phyloP scores from a whole-genome alignment of 768 basidiomycete genomes.

The Mycena haematopus region DNA sequence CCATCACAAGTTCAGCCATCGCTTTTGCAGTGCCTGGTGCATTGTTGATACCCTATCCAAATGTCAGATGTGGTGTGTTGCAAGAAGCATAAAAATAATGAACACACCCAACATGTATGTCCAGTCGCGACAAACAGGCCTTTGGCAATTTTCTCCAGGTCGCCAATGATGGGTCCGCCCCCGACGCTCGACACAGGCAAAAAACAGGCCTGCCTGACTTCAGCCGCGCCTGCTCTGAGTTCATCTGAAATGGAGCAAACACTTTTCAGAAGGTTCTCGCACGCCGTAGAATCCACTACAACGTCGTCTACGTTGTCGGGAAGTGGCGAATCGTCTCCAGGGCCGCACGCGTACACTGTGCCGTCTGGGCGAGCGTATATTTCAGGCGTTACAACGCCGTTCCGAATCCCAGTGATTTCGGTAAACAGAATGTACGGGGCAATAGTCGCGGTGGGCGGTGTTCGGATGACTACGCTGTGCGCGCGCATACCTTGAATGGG shows the following conservation, averaged over 20 bases:
- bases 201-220: slow-evolving; percentile 73
- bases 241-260: slow-evolving; percentile 68
- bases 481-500: slow-evolving; percentile 71
- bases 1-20: slow-evolving; percentile 73
- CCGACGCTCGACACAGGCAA: slow-evolving; percentile 65
- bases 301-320: slow-evolving; percentile 80
- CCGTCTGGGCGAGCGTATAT: slow-evolving; percentile 75
- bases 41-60: slow-evolving; percentile 72
- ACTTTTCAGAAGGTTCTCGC: slow-evolving; percentile 60
- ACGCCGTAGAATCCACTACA: slow-evolving; percentile 58
- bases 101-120: slow-evolving; percentile 78
- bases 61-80: slow-evolving; percentile 12
- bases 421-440: slow-evolving; percentile 87
- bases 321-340: slow-evolving; percentile 74
- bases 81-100: slow-evolving; percentile 1
- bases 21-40: slow-evolving; percentile 84
- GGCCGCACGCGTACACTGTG: slow-evolving; percentile 81
- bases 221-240: slow-evolving; percentile 59
- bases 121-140: slow-evolving; percentile 79
- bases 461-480: slow-evolving; percentile 73
- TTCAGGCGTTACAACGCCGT: slow-evolving; percentile 56
- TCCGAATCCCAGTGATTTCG: slow-evolving; percentile 54
- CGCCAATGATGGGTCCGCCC: slow-evolving; percentile 78
- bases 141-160: slow-evolving; percentile 57
- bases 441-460: slow-evolving; percentile 50